Conservation (phyloP, 2,329 filamentous ascomycete genomes). For the Aspergillus viridinutans region DNA sequence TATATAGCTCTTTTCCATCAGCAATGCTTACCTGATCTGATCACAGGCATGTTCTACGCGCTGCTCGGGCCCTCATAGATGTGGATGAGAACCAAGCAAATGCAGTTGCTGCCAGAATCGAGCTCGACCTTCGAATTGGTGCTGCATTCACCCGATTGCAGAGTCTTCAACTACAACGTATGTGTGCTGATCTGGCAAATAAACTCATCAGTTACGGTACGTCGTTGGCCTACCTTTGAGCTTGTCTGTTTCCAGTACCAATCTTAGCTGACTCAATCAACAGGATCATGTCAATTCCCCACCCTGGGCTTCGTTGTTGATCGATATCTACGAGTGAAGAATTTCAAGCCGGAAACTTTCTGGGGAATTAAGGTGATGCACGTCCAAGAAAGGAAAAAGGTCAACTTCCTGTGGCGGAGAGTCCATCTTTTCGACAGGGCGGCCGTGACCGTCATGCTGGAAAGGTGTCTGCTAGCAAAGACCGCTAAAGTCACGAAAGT, state of each 20-base stretch:
- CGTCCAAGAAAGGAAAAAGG: slow-evolving; percentile 69
- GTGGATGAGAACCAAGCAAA: slow-evolving; percentile 83
- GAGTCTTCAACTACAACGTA: slow-evolving; percentile 68
- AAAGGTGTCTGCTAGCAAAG: slow-evolving; percentile 74
- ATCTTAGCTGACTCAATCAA: not conserved
- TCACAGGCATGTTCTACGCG: slow-evolving; percentile 74
- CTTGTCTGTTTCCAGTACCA: not conserved
- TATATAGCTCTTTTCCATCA: not conserved
- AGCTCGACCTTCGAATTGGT: slow-evolving; percentile 87
- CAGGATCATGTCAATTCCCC: slow-evolving; percentile 91
- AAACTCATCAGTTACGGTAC: slow-evolving; percentile 76
- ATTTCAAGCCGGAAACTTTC: slow-evolving; percentile 87
- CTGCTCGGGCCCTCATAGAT: slow-evolving; percentile 69
- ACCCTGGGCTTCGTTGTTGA: slow-evolving; percentile 97
- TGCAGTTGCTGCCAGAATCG: slow-evolving; percentile 83
- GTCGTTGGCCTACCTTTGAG: slow-evolving; percentile 7
- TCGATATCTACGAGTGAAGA: slow-evolving; percentile 86
- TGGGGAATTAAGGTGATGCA: slow-evolving; percentile 89
- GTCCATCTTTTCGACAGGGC: slow-evolving; percentile 84
- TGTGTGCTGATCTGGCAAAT: slow-evolving; percentile 64
- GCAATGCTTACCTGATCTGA: not conserved
- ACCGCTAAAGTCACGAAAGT: slow-evolving; percentile 78
- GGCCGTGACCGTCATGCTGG: slow-evolving; percentile 74
- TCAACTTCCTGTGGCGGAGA: slow-evolving; percentile 79
- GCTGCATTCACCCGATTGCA: slow-evolving; percentile 88